These are phyloP conservation scores for Fusarium goolgardi DNA, from an alignment of 2,329 filamentous ascomycete species.

Conservation along the genomic window DNA sequence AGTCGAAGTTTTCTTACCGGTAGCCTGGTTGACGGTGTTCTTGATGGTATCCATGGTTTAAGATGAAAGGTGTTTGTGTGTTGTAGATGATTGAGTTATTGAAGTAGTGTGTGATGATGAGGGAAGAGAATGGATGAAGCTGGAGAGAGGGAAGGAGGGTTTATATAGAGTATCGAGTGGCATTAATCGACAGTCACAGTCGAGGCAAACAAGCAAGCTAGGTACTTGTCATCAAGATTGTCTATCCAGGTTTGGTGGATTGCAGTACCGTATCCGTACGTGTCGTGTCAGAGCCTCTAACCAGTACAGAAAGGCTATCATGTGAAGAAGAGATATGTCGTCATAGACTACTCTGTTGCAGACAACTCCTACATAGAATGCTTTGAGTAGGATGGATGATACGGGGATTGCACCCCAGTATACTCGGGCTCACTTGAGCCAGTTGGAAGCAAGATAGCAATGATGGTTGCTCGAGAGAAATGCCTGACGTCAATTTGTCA, in stretches of 20 bases:
- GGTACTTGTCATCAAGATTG: constrained; percentile 27
- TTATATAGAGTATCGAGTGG: constrained; percentile 38
- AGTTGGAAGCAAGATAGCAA: constrained; percentile 16
- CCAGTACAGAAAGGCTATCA: constrained; percentile 22
- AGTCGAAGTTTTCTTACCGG: constrained; percentile 4
- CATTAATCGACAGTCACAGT: neutral
- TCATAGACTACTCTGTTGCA: constrained; percentile 36
- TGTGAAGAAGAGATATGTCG: constrained; percentile 38
- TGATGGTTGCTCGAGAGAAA: constrained; percentile 31
- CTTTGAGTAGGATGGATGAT: neutral
- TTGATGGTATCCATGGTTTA: constrained; percentile 63
- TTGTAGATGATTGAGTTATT: constrained; percentile 15
- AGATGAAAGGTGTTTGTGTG: constrained; percentile 20
- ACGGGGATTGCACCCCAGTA: constrained; percentile 8
- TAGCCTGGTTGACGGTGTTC: constrained; percentile 67
- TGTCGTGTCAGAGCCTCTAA: constrained; percentile 4
- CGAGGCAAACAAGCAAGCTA: neutral
- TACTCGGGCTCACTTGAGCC: constrained; percentile 1
- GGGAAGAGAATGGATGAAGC: neutral
- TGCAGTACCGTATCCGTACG: neutral
- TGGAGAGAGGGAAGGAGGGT: constrained; percentile 11
- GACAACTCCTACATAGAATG: constrained; percentile 20
- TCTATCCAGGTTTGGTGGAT: constrained; percentile 11
- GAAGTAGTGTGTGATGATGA: constrained; percentile 25
- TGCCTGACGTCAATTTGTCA: constrained; percentile 38